A percentile compares a stretch with the other conserved stretches of the same genome.
These are phyloP conservation scores for Penicillium coprophilum DNA, from an alignment of 495 filamentous ascomycete species.

Conservation along the genomic window DNA sequence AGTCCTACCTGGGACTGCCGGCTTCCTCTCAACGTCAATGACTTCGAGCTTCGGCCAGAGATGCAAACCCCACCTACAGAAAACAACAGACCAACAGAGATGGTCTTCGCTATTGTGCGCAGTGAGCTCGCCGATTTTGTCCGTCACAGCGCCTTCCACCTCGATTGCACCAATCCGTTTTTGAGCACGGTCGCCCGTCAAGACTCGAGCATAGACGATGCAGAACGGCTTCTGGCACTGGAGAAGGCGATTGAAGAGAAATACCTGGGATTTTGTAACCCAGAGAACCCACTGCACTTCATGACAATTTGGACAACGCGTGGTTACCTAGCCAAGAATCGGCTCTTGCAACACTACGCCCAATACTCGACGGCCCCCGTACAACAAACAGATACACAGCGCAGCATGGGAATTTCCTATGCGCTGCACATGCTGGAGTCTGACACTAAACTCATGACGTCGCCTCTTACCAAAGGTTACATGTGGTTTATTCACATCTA, in stretches of 20 bases:
- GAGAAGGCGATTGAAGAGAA: neutral
- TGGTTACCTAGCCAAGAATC: neutral
- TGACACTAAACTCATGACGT: neutral
- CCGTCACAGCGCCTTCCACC: neutral
- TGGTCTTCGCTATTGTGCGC: conserved; percentile 8
- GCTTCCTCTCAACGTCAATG: conserved; percentile 41
- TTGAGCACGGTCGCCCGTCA: neutral
- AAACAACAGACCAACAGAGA: conserved; percentile 22
- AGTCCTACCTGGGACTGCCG: conserved; percentile 35
- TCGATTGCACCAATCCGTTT: neutral
- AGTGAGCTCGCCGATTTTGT: neutral
- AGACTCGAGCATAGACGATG: neutral
- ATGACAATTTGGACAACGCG: neutral
- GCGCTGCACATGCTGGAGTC: neutral
- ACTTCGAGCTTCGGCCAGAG: conserved; percentile 34
- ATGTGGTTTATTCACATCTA: neutral
- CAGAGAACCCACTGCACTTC: neutral
- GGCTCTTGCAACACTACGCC: neutral
- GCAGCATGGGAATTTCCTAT: neutral
- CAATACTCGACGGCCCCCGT: neutral
- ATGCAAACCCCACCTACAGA: conserved; percentile 23
- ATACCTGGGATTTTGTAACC: neutral
- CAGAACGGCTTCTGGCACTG: neutral
- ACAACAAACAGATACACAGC: neutral
- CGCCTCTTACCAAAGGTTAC: neutral